Conservation (phyloP, 164 flowering plant genomes). For the Vitis labrusca region DNA sequence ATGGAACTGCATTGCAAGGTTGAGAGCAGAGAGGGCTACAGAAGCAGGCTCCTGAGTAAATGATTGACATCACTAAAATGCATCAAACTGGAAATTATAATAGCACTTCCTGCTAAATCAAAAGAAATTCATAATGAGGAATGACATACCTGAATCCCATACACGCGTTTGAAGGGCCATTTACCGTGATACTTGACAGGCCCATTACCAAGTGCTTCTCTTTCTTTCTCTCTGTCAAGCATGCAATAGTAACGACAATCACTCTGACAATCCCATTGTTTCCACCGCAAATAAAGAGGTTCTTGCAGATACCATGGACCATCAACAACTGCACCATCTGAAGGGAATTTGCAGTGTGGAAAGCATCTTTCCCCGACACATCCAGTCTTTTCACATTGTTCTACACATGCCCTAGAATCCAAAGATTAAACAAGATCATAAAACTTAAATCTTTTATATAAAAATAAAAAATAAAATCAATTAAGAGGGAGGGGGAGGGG, state of each 20-base stretch:
- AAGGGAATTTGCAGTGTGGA: constrained; percentile 63
- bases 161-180: constrained; percentile 87
- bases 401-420: constrained; percentile 58
- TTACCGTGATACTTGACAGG: constrained; percentile 95
- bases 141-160: constrained; percentile 76
- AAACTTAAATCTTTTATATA: not conserved
- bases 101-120: not conserved
- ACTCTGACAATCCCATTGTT: constrained; percentile 79
- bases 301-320: constrained; percentile 86
- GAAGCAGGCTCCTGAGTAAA: constrained; percentile 44
- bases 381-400: constrained; percentile 73
- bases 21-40: constrained; percentile 76
- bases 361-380: constrained; percentile 76
- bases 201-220: constrained; percentile 46
- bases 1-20: constrained; percentile 85
- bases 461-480: not conserved
- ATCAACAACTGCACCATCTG: constrained; percentile 47
- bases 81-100: not conserved
- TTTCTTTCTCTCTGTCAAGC: constrained; percentile 71
- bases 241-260: constrained; percentile 84
- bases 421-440: not conserved
- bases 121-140: not conserved
- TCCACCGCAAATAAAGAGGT: constrained; percentile 73
- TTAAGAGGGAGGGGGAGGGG: no score
- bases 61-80: constrained; percentile 5